Evolutionary conservation across 352 stramenopile species (phyloP).

Genomic region (Globisporangium mamillatum): DNA sequence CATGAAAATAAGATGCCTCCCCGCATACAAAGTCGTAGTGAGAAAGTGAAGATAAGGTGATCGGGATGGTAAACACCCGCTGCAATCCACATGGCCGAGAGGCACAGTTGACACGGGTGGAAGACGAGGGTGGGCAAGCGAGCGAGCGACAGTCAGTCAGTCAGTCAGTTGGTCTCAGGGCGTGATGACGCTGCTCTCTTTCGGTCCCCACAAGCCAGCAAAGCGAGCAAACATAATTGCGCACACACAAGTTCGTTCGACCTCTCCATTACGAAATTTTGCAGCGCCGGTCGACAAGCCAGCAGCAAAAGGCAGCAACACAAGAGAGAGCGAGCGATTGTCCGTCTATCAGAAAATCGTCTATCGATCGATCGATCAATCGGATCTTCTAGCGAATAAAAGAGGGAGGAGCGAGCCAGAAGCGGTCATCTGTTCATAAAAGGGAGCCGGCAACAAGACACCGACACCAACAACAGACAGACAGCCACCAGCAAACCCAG

Average conservation of each 20-base stretch:
- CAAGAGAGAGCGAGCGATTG: neutral
- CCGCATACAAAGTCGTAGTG: neutral
- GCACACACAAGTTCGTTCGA: constrained; percentile 2
- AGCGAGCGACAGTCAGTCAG: neutral
- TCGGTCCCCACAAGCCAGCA: neutral
- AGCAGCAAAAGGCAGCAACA: constrained; percentile 2
- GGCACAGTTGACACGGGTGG: neutral
- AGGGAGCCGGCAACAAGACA: constrained; percentile 6
- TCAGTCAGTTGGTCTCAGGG: neutral
- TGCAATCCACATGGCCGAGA: constrained; percentile 14
- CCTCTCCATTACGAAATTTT: constrained; percentile 18
- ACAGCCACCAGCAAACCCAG: neutral
- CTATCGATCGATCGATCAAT: neutral
- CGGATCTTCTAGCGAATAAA: neutral
- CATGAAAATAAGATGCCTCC: constrained; percentile 2
- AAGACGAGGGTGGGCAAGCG: neutral
- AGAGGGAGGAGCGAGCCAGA: constrained; percentile 10
- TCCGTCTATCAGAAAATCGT: constrained; percentile 4
- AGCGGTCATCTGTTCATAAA: constrained; percentile 11
- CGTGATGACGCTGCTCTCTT: constrained; percentile 1
- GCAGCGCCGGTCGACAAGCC: constrained; percentile 2
- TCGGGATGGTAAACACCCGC: constrained; percentile 15
- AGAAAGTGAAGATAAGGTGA: constrained; percentile 17
- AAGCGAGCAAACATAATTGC: neutral
- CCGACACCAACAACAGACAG: constrained; percentile 1